Base-by-base conservation (phyloP, 2,329 filamentous ascomycete species). In the Cytospora chrysosperma region DNA sequence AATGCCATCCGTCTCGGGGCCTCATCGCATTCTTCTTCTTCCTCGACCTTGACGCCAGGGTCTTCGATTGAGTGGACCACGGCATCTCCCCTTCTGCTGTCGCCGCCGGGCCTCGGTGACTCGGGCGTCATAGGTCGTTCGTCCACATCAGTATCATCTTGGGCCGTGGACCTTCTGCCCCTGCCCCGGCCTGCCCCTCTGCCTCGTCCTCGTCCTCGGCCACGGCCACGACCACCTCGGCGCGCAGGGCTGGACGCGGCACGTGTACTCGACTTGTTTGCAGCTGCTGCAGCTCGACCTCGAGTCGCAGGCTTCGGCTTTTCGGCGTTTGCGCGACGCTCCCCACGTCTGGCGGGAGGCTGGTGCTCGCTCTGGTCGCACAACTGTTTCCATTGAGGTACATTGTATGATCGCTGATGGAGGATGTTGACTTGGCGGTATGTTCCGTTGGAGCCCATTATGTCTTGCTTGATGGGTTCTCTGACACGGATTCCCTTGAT, bases 341-440 rank as follows among this genome's bases (percentile, higher is more conserved):
- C 91, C 60, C 96, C 95, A 74, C 95, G 88, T 71, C 88, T 88
- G 7, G 95, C 95, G 0, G 95, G 95, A 12, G 95, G 95, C 71
- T 98, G 95, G 74, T 99, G 93, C 71, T 97, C 93, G 73, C 92
- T 93, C 77, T 97, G 93, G 67, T 97, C 91, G 74, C 93, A 97
- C 47, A 98, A 83, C 61, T 91, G 86, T 69, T 93, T 92, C 95
- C 95, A 99, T 76, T 99, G 93, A 0, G 94, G 94, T 5, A 99
- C 82, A 70, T 97, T 99, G 79, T 99, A 99, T 17, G 93, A 93
- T 74, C 95, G 86, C 74, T 96, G 92, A 77, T 97, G 96, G 72
- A 98, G 88, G 65, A 99, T 93, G 73, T 99, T 99, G 72, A 95
- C 92, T 75, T 99, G 95, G 40, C 94, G 94, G 74, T 97, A 99